These are phyloP conservation scores for Fusarium sp. DNA, from an alignment of 2,329 filamentous ascomycete genomes.

Conservation along the genomic window DNA sequence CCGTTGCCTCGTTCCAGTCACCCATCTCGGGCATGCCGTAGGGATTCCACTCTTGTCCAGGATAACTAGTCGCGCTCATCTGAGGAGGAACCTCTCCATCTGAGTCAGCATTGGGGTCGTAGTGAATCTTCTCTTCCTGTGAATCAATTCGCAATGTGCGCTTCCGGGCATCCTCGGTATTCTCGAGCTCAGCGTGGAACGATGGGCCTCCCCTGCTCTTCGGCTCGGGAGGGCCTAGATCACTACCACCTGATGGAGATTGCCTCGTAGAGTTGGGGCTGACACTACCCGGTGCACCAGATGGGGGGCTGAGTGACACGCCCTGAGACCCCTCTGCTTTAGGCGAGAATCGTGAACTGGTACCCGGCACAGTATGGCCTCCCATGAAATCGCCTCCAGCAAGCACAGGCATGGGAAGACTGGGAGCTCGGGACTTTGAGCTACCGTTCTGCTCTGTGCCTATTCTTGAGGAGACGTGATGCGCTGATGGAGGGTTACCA, in stretches of 20 bases:
- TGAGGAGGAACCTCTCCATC: slow-evolving; percentile 50
- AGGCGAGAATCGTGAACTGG: neutral
- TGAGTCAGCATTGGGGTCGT: slow-evolving; percentile 48
- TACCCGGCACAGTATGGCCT: neutral
- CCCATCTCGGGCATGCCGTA: slow-evolving; percentile 50
- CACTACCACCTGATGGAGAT: slow-evolving; percentile 18
- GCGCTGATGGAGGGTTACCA: neutral
- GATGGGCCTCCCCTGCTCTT: slow-evolving; percentile 19
- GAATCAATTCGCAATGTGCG: slow-evolving; percentile 54
- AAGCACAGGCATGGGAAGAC: neutral
- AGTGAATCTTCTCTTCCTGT: slow-evolving; percentile 65
- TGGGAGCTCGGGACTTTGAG: slow-evolving; percentile 3
- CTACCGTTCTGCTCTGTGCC: slow-evolving; percentile 5
- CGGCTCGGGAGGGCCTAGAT: neutral
- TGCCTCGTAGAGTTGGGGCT: slow-evolving; percentile 18
- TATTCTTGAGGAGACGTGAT: slow-evolving; percentile 5
- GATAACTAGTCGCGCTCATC: slow-evolving; percentile 75
- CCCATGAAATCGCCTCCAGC: slow-evolving; percentile 1
- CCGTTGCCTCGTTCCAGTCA: slow-evolving; percentile 40
- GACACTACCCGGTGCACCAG: slow-evolving; percentile 7
- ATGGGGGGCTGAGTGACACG: slow-evolving; percentile 32
- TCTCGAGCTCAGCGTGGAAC: slow-evolving; percentile 51
- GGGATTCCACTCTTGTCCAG: slow-evolving; percentile 76
- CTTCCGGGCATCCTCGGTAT: slow-evolving; percentile 56
- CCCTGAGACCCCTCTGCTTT: slow-evolving; percentile 13